These are phyloP conservation scores for Fragaria nilgerrensis DNA, from an alignment of 306 rosid genomes.

Conservation along the genomic window DNA sequence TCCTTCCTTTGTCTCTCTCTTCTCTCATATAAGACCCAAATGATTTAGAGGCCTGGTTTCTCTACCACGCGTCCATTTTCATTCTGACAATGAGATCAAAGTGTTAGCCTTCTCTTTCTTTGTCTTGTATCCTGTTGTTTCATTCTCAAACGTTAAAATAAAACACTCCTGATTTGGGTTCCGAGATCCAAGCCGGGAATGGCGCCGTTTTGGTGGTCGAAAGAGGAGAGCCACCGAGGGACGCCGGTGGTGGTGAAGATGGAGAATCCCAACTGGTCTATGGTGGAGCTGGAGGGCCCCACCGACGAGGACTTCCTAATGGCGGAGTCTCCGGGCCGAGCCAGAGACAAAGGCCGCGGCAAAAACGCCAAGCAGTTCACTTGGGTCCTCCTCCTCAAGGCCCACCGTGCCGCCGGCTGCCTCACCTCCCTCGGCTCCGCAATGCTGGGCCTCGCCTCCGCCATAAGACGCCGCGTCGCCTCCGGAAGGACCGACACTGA, in stretches of 20 bases:
- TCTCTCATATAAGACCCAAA: slow-evolving; percentile 29
- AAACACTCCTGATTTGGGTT: too few relatives aligned
- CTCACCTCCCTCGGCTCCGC: slow-evolving; percentile 69
- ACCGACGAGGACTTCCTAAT: slow-evolving; percentile 65
- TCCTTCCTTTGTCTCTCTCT: not conserved
- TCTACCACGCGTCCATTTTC: slow-evolving; percentile 56
- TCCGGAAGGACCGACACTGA: slow-evolving; percentile 70
- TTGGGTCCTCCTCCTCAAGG: slow-evolving; percentile 88
- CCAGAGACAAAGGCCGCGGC: slow-evolving; percentile 50
- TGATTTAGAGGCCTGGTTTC: slow-evolving; percentile 44
- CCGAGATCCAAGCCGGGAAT: slow-evolving; percentile 45
- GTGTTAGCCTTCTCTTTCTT: not conserved
- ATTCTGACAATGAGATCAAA: slow-evolving; percentile 60
- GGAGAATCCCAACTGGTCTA: slow-evolving; percentile 96
- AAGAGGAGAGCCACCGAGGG: slow-evolving; percentile 61
- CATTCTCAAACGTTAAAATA: too few relatives aligned
- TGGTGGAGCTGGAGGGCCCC: slow-evolving; percentile 91
- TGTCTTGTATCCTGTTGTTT: not conserved
- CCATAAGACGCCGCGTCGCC: slow-evolving; percentile 66
- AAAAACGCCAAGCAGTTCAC: slow-evolving; percentile 89
- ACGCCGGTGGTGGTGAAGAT: slow-evolving; percentile 97
- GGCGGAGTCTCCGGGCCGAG: slow-evolving; percentile 33
- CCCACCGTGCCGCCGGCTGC: slow-evolving; percentile 84
- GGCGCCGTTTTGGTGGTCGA: slow-evolving; percentile 74
- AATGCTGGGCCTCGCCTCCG: slow-evolving; percentile 54